phyloP scores from a whole-genome alignment of 2,329 filamentous ascomycete species.

The Hymenoscyphus linearis region DNA sequence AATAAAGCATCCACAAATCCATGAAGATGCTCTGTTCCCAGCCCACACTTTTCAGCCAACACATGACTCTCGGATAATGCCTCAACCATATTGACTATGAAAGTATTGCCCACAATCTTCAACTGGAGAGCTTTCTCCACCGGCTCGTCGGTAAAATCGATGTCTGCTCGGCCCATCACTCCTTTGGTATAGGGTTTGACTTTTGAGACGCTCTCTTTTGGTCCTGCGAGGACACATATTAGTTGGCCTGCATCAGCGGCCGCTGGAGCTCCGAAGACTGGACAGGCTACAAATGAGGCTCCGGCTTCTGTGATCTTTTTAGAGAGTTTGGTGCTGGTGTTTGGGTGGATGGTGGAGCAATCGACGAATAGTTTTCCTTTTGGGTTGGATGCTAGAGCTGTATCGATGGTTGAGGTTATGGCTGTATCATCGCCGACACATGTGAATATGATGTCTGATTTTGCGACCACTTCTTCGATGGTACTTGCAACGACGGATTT shows the following conservation, averaged over 20 bases:
- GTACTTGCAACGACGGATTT: conserved; percentile 60
- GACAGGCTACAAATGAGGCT: conserved; percentile 68
- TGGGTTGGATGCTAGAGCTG: conserved; percentile 51
- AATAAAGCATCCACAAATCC: conserved; percentile 69
- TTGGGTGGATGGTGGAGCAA: conserved; percentile 82
- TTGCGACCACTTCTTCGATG: conserved; percentile 59
- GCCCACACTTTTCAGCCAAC: conserved; percentile 72
- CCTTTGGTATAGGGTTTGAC: conserved; percentile 67
- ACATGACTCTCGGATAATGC: conserved; percentile 73
- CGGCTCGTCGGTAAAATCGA: conserved; percentile 66
- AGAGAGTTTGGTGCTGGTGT: conserved; percentile 65
- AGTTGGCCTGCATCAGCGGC: conserved; percentile 67
- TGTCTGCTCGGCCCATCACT: conserved; percentile 62
- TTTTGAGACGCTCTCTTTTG: conserved; percentile 52
- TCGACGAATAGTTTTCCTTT: conserved; percentile 77
- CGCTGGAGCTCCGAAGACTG: conserved; percentile 65
- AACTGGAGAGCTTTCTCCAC: conserved; percentile 68
- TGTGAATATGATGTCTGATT: conserved; percentile 74
- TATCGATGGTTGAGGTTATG: conserved; percentile 55
- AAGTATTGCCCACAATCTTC: conserved; percentile 75
- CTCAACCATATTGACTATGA: conserved; percentile 70
- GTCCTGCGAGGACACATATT: conserved; percentile 68
- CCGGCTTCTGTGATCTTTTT: conserved; percentile 52
- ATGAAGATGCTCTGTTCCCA: conserved; percentile 67
- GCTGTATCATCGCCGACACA: conserved; percentile 76